Percentiles rank a stretch among this genome's conserved stretches.
Conservation (phyloP, 2,329 filamentous ascomycete genomes). For the Paraphoma sp. region DNA sequence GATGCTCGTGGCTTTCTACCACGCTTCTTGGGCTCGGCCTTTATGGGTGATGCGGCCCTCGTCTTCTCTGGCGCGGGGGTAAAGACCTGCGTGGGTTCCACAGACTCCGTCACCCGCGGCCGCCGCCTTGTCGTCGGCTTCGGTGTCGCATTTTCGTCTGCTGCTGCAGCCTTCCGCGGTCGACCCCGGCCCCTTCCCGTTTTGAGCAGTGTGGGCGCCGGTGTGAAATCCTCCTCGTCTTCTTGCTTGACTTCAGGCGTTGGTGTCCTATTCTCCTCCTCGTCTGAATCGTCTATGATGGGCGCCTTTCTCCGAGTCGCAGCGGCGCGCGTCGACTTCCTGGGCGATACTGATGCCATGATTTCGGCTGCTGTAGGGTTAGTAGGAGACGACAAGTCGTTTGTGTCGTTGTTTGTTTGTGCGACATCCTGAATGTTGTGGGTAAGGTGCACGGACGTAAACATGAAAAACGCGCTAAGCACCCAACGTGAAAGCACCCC, state of each 20-base stretch:
- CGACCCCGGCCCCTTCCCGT: slow-evolving; percentile 63
- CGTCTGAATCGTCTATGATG: slow-evolving; percentile 75
- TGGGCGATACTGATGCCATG: slow-evolving; percentile 52
- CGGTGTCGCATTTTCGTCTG: slow-evolving; percentile 52
- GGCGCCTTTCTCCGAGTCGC: slow-evolving; percentile 70
- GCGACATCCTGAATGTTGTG: slow-evolving; percentile 18
- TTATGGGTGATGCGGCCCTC: slow-evolving; percentile 36
- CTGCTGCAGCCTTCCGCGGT: slow-evolving; percentile 50
- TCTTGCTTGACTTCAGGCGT: slow-evolving; percentile 61
- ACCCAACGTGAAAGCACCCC: slow-evolving; percentile 19
- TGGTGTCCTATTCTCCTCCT: slow-evolving; percentile 73
- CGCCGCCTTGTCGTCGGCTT: slow-evolving; percentile 54
- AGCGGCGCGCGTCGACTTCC: slow-evolving; percentile 66
- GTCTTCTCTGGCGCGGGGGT: slow-evolving; percentile 64
- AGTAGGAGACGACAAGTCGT: slow-evolving; percentile 10
- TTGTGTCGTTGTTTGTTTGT: slow-evolving; percentile 11
- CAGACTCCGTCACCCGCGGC: slow-evolving; percentile 52
- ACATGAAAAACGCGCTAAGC: slow-evolving; percentile 27
- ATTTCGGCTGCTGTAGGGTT: slow-evolving; percentile 23
- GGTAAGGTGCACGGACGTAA: slow-evolving; percentile 21
- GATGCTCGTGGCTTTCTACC: slow-evolving; percentile 52
- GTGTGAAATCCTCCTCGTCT: slow-evolving; percentile 80
- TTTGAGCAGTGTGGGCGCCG: slow-evolving; percentile 71
- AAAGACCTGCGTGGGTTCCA: slow-evolving; percentile 68
- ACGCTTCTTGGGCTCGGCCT: slow-evolving; percentile 65